These are phyloP conservation scores for Phytophthora ohioensis DNA, from an alignment of 352 stramenopile species.

Conservation along the genomic window DNA sequence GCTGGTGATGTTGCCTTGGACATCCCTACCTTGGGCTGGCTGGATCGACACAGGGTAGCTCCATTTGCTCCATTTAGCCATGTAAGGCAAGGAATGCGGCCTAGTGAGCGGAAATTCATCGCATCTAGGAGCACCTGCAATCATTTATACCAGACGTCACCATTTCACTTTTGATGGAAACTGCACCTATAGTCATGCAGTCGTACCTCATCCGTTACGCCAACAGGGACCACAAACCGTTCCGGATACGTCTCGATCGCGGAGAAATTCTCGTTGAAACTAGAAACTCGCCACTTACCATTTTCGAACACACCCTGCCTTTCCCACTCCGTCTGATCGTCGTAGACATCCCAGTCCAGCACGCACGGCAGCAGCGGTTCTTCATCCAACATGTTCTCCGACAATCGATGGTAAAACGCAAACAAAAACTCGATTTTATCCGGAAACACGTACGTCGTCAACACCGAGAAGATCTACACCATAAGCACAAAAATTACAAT, in stretches of 20 bases:
- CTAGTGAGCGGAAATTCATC: constrained; percentile 75
- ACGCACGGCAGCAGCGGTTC: constrained; percentile 60
- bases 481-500: constrained; percentile 15
- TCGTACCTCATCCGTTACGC: constrained; percentile 86
- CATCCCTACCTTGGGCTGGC: constrained; percentile 86
- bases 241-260: constrained; percentile 95
- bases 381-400: constrained; percentile 52
- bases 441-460: constrained; percentile 86
- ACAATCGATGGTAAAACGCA: constrained; percentile 85
- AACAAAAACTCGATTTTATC: constrained; percentile 88
- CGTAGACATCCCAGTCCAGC: constrained; percentile 79
- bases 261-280: constrained; percentile 74
- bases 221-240: constrained; percentile 92
- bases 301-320: constrained; percentile 79
- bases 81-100: constrained; percentile 73
- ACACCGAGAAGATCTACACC: constrained; percentile 74
- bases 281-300: constrained; percentile 69
- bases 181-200: neutral
- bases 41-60: constrained; percentile 76
- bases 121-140: constrained; percentile 73
- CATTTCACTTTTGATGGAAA: neutral
- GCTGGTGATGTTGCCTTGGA: constrained; percentile 78
- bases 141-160: neutral
- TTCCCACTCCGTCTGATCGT: constrained; percentile 71
- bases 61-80: constrained; percentile 82